Percentiles rank a stretch among this genome's conserved stretches.
Evolutionary conservation across 2,329 filamentous ascomycete genomes (phyloP).

Genomic region (Trichoderma afroharzianum): DNA sequence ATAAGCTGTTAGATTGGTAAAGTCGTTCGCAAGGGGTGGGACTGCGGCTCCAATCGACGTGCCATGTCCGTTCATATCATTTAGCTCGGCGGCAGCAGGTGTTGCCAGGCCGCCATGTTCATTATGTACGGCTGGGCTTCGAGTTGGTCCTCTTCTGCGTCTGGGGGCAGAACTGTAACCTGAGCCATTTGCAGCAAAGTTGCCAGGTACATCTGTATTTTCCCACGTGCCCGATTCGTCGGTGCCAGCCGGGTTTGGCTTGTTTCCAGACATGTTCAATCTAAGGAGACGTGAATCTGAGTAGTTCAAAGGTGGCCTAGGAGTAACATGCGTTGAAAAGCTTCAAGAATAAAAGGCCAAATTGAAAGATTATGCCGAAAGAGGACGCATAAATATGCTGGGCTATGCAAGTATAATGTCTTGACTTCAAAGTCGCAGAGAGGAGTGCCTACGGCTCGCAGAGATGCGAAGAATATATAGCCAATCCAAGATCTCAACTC

Average conservation of each 20-base stretch:
- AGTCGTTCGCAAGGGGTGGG: neutral
- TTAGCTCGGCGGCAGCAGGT: neutral
- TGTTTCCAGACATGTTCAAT: neutral
- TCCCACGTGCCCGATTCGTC: neutral
- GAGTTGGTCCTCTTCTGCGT: neutral
- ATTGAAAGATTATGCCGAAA: neutral
- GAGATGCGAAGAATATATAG: neutral
- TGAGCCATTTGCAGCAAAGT: neutral
- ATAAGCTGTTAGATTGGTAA: neutral
- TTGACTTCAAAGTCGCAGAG: neutral
- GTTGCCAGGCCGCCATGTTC: neutral
- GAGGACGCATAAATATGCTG: neutral
- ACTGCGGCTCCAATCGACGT: neutral
- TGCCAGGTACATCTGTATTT: neutral
- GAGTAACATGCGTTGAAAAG: neutral
- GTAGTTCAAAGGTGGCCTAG: neutral
- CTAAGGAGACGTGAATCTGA: neutral
- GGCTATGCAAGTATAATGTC: neutral
- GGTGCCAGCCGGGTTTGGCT: neutral
- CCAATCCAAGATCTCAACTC: too few species aligned
- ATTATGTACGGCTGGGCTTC: neutral
- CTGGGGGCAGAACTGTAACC: neutral
- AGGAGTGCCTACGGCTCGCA: neutral
- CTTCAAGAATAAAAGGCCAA: neutral
- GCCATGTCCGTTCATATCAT: neutral